Base-by-base conservation (phyloP, 257 asterid genomes). In the Penstemon newberryi region DNA sequence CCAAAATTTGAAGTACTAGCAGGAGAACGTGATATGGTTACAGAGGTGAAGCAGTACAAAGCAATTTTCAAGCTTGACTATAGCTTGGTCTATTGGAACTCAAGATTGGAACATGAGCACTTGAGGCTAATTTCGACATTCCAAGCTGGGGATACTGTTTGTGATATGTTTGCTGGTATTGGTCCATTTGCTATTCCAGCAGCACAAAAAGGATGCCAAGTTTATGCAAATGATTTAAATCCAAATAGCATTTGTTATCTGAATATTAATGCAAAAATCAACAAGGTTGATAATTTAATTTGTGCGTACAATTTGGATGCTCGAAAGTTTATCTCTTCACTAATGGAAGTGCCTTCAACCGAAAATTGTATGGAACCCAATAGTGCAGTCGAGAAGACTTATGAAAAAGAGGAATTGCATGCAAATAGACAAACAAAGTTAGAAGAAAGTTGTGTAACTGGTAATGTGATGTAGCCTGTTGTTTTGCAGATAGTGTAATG, bases 131-230 rank as follows among this genome's bases (percentile, higher is more conserved):
- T 88, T 72, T 88, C 97, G 0, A 70, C 80, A 72, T 92, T 92
- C 83, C 81, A 61, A 80, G 67, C 84, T 3, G 95, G 95, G 67
- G 91, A 92, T 74, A 73, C 79, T 45, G 67, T 92, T 56, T 92
- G 96, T 62, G 98, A 92, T 71, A 89, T 92, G 97, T 92, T 92
- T 90, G 81, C 98, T 8, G 98, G 96, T 64, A 85, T 90, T 73
- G 98, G 98, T 67, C 98, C 98, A 39, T 92, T 92, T 71, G 92
- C 85, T 70, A 87, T 93, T 81, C 97, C 99, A 51, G 99, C 99
- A 12, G 95, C 97, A 56, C 97, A 87, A 70, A 93, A 86, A 76
- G 99, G 97, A 65, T 93, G 99, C 77, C 73, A 72, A 18, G 99
- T 93, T 33, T 88, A 79, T 69, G 99, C 99, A 49, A 93, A 93